These are phyloP conservation scores for Naganishia friedmannii DNA, from an alignment of 768 basidiomycete genomes.

Conservation along the genomic window DNA sequence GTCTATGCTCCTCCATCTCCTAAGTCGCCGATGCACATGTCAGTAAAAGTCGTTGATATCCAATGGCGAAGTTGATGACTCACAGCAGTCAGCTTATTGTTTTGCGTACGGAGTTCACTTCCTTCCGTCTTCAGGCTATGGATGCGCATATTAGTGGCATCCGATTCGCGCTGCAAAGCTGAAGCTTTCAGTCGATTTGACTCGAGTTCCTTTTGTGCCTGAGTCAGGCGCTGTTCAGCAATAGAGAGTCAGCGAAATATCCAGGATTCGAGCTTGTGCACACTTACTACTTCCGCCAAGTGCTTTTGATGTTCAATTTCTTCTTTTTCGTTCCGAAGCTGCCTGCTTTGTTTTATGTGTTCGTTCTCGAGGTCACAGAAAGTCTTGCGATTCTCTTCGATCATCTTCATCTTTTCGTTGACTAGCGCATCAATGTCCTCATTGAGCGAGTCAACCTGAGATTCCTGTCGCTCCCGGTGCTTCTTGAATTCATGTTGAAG, in stretches of 20 bases:
- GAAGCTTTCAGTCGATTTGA: neutral
- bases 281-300: neutral
- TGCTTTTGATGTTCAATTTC: conserved; percentile 11
- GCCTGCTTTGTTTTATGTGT: neutral
- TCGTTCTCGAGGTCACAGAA: conserved; percentile 7
- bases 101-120: conserved; percentile 2
- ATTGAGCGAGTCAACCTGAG: neutral
- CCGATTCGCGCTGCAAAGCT: conserved; percentile 9
- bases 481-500: conserved; percentile 5
- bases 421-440: conserved; percentile 9
- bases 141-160: conserved; percentile 15
- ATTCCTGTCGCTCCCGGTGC: neutral
- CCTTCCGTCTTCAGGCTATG: conserved; percentile 14
- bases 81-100: neutral
- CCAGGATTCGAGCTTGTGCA: neutral
- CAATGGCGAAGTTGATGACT: neutral
- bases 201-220: conserved; percentile 11
- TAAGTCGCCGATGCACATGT: neutral
- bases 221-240: neutral
- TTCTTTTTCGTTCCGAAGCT: conserved; percentile 10
- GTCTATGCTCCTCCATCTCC: neutral
- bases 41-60: neutral
- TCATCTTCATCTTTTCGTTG: conserved; percentile 8
- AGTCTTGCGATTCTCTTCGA: conserved; percentile 11
- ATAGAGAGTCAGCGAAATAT: neutral